phyloP scores from a whole-genome alignment of 495 filamentous ascomycete species.

The Aspergillus sparsus region DNA sequence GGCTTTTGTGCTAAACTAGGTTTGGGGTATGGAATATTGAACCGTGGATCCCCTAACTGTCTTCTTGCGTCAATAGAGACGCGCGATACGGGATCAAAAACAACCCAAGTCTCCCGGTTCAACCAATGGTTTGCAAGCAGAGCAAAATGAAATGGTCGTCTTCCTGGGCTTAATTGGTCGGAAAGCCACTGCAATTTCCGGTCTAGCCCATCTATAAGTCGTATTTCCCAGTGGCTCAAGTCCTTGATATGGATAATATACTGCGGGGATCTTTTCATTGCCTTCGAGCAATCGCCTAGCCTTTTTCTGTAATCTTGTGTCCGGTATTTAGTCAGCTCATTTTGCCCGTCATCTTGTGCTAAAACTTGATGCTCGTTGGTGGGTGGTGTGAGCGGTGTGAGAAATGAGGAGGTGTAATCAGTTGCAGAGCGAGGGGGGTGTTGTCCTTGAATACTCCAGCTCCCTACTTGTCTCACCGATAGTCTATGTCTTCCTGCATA shows the following conservation, averaged over 20 bases:
- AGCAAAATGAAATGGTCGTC: slow-evolving; percentile 46
- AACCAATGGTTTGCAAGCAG: slow-evolving; percentile 48
- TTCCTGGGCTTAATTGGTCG: slow-evolving; percentile 42
- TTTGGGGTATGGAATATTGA: slow-evolving; percentile 34
- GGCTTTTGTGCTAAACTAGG: slow-evolving; percentile 23
- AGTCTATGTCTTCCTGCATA: no score
- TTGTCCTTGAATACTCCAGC: no score
- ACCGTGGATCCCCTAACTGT: slow-evolving; percentile 40
- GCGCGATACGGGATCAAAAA: slow-evolving; percentile 42
- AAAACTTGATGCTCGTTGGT: no score
- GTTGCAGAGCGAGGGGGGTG: no score
- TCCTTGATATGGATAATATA: slow-evolving; percentile 4
- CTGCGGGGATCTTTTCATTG: background rate
- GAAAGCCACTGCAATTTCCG: slow-evolving; percentile 44
- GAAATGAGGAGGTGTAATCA: no score
- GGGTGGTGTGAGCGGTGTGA: no score
- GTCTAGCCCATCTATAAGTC: slow-evolving; percentile 37
- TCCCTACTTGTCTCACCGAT: no score
- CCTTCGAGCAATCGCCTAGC: background rate
- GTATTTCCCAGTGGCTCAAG: slow-evolving; percentile 41
- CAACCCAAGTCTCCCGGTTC: slow-evolving; percentile 43
- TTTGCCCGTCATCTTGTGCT: no score
- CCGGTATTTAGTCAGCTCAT: background rate
- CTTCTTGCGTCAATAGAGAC: slow-evolving; percentile 37
- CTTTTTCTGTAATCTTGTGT: background rate